Conservation (phyloP, 2,329 filamentous ascomycete species). For the Colletotrichum cordylinicola region DNA sequence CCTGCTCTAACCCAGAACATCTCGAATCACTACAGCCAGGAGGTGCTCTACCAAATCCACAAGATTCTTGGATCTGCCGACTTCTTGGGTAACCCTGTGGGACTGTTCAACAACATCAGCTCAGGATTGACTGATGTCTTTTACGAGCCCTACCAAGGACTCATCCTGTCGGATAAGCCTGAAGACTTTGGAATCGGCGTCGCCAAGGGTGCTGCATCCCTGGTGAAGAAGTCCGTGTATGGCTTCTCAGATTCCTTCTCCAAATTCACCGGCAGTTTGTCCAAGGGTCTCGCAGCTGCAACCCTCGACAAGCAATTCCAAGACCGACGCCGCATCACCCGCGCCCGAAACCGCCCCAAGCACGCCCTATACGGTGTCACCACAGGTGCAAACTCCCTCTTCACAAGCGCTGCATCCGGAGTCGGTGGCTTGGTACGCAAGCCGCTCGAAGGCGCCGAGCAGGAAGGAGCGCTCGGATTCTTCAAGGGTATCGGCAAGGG, state of each 20-base stretch:
- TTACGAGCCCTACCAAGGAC: constrained; percentile 97
- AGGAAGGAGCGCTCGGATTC: constrained; percentile 92
- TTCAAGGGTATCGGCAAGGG: constrained; percentile 98
- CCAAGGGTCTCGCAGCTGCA: constrained; percentile 93
- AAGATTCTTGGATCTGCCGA: constrained; percentile 97
- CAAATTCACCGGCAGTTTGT: constrained; percentile 96
- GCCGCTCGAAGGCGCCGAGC: constrained; percentile 93
- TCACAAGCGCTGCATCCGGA: constrained; percentile 89
- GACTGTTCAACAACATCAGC: constrained; percentile 96
- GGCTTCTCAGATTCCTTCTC: constrained; percentile 97
- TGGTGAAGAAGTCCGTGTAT: constrained; percentile 98
- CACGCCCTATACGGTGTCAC: constrained; percentile 97
- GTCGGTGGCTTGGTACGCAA: constrained; percentile 93
- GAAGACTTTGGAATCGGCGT: constrained; percentile 95
- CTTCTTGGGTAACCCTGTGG: constrained; percentile 96
- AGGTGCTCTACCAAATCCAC: constrained; percentile 94
- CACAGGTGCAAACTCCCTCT: constrained; percentile 92
- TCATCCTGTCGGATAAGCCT: constrained; percentile 94
- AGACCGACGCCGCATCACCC: constrained; percentile 91
- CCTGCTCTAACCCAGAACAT: constrained; percentile 85
- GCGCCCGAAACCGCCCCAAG: constrained; percentile 92
- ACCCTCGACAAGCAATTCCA: constrained; percentile 99
- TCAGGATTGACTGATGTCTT: constrained; percentile 98
- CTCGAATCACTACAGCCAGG: constrained; percentile 94
- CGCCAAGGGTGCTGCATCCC: constrained; percentile 94